Percentiles rank a stretch among this genome's conserved stretches.
Evolutionary conservation across 129 eudicot species (phyloP).

Genomic region (Calendula officinalis): DNA sequence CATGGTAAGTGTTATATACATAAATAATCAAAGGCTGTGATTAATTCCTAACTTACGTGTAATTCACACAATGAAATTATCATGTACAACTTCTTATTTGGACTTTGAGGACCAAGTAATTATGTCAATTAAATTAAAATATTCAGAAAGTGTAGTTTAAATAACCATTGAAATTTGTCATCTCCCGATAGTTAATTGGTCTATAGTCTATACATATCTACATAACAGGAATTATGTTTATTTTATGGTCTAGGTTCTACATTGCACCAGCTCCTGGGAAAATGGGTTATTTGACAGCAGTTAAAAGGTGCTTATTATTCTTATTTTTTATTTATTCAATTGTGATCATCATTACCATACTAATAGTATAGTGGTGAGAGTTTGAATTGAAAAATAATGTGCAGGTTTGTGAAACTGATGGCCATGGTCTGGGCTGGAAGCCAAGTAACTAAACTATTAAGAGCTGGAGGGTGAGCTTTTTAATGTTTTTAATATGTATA

Average conservation of each 20-base stretch:
- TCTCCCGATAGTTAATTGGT: too few species aligned
- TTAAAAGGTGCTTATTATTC: conserved; percentile 45
- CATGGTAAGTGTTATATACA: conserved; percentile 59
- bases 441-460: conserved; percentile 83
- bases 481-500: background rate
- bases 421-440: conserved; percentile 99
- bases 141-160: conserved; percentile 1
- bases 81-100: background rate
- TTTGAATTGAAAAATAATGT: conserved; percentile 20
- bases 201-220: too few species aligned
- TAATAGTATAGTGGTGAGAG: conserved; percentile 10
- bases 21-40: background rate
- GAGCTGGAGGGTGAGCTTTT: conserved; percentile 88
- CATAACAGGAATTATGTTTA: conserved; percentile 2
- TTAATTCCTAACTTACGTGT: too few species aligned
- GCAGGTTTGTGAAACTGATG: conserved; percentile 88
- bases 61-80: too few species aligned
- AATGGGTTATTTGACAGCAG: conserved; percentile 83
- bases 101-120: background rate
- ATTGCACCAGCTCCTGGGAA: conserved; percentile 84
- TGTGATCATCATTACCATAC: conserved; percentile 3
- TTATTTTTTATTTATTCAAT: background rate
- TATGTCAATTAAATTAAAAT: background rate
- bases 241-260: conserved; percentile 59
- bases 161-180: too few species aligned